phyloP scores from a whole-genome alignment of 1,284 basidiomycete species.

The Puccinia triticina region DNA sequence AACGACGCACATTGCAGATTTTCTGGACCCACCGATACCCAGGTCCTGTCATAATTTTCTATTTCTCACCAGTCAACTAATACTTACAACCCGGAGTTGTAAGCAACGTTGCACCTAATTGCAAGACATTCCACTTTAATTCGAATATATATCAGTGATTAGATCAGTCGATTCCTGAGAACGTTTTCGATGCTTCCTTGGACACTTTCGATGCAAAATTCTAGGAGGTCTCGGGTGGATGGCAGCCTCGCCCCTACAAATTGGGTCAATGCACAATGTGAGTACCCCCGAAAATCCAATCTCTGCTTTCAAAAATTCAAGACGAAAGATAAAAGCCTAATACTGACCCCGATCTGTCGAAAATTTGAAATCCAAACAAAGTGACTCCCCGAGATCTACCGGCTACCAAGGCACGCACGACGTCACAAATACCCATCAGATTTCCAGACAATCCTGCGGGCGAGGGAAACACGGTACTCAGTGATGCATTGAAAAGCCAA shows the following conservation, averaged over 20 bases:
- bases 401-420: neutral
- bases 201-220: neutral
- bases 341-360: neutral
- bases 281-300: neutral
- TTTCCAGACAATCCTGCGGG: neutral
- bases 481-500: neutral
- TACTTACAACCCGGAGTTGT: constrained; percentile 20
- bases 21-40: neutral
- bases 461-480: neutral
- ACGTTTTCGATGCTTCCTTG: neutral
- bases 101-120: neutral
- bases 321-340: neutral
- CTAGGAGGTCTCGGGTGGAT: neutral
- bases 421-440: neutral
- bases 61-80: constrained; percentile 18
- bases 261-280: neutral
- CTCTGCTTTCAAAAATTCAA: neutral
- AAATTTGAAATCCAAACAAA: neutral
- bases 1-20: neutral
- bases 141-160: too few species aligned
- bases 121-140: neutral
- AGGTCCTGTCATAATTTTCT: neutral
- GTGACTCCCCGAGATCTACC: neutral
- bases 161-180: too few species aligned
- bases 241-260: neutral